phyloP scores from a whole-genome alignment of 306 rosid species.

The Dryas alaskensis region DNA sequence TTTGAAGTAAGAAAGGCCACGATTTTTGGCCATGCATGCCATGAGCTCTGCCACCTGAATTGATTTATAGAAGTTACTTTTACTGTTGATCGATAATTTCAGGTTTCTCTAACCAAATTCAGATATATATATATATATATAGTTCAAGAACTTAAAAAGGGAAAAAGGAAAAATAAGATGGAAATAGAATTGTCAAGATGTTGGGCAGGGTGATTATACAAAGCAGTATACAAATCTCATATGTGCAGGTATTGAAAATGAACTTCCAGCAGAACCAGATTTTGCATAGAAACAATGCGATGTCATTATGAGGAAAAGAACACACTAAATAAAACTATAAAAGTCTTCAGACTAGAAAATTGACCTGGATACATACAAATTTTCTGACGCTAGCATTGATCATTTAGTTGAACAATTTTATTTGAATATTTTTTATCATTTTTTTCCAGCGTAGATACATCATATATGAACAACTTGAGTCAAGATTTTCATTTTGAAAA shows the following conservation, averaged over 20 bases:
- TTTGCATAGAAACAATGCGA: not conserved
- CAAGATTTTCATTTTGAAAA: not conserved
- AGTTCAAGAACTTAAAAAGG: not conserved
- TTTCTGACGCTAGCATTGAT: not conserved
- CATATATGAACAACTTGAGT: not conserved
- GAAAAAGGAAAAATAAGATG: not conserved
- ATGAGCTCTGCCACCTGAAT: conserved; percentile 89
- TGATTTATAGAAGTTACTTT: conserved; percentile 22
- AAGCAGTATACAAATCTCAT: too few species aligned
- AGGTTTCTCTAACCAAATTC: not conserved
- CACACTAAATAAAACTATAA: not conserved
- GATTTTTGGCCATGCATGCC: conserved; percentile 79
- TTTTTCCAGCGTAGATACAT: not conserved
- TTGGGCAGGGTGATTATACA: too few species aligned
- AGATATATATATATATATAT: not conserved
- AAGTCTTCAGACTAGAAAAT: not conserved
- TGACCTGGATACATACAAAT: not conserved
- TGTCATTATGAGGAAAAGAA: not conserved
- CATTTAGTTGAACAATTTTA: not conserved
- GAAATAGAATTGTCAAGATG: not conserved
- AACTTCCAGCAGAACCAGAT: not conserved
- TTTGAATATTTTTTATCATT: not conserved
- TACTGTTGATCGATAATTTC: conserved; percentile 10
- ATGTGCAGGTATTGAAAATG: too few species aligned
- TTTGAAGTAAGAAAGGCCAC: conserved; percentile 69